A percentile compares a stretch with the other conserved stretches of the same genome.
phyloP scores from a whole-genome alignment of 495 filamentous ascomycete species.

The Annulohypoxylon nitens region DNA sequence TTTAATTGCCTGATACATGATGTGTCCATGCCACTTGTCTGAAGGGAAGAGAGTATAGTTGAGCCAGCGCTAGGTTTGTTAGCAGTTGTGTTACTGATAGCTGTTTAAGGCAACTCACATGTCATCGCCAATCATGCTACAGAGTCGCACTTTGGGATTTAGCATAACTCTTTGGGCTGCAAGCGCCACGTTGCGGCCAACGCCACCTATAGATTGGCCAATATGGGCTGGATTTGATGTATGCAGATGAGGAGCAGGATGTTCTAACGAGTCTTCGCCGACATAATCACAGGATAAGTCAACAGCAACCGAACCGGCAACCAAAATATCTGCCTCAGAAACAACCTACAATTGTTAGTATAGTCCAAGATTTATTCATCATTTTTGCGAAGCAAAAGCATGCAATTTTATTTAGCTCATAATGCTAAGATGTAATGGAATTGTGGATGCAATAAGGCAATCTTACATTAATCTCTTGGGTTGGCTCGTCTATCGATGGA shows the following conservation, averaged over 20 bases:
- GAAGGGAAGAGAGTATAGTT: slow-evolving; percentile 72
- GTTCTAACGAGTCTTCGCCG: slow-evolving; percentile 53
- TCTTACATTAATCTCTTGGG: slow-evolving; percentile 43
- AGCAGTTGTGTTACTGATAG: background rate
- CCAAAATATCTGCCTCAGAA: slow-evolving; percentile 72
- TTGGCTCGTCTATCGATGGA: slow-evolving; percentile 28
- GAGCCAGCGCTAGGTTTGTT: slow-evolving; percentile 68
- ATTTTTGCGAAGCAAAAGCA: background rate
- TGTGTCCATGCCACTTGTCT: slow-evolving; percentile 72
- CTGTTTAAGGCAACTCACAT: slow-evolving; percentile 54
- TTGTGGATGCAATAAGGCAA: slow-evolving; percentile 22
- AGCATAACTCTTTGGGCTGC: slow-evolving; percentile 72
- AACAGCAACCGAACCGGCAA: slow-evolving; percentile 89
- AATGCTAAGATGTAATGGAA: background rate
- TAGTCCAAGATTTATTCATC: background rate
- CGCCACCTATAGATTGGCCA: slow-evolving; percentile 87
- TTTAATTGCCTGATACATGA: slow-evolving; percentile 70
- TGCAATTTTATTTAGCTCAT: background rate
- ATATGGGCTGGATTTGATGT: slow-evolving; percentile 91
- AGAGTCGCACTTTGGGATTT: slow-evolving; percentile 68
- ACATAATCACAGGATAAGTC: slow-evolving; percentile 87
- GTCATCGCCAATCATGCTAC: slow-evolving; percentile 82
- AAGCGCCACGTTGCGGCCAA: slow-evolving; percentile 91
- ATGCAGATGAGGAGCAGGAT: slow-evolving; percentile 67
- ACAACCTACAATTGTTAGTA: slow-evolving; percentile 43